Evolutionary conservation across 1,284 basidiomycete genomes (phyloP), one percentile per base, ranked within the genome.

Genomic region (Apiotrichum veenhuisii): DNA sequence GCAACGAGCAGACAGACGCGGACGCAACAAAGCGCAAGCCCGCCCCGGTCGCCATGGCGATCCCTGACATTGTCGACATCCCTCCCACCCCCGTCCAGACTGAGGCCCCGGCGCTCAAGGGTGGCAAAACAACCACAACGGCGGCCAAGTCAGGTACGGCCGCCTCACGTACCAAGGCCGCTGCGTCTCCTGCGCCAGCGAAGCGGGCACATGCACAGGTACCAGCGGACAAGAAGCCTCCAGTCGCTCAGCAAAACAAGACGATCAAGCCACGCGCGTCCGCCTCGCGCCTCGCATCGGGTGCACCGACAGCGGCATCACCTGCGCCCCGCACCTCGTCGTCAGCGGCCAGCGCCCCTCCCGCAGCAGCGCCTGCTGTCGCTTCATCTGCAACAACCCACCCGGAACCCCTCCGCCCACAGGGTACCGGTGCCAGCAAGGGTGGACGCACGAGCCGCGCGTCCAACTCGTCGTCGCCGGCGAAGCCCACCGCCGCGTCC

Each of bases 401-500:
- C 25, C 33, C 41, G 7, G 40, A 20, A n/a, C 48, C 34, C 12
- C 46, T 38, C 23, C 43, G 37, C 25, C 22, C 34, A 36, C 55
- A 26, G 33, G 37, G 40, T 3, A 52, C 50, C 5, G 50, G 45
- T 14, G 22, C 23, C 26, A 46, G 25, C 27, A 46, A 27, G 44
- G 25, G 20, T 40, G 46, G 55, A n/a, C 27, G 44, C 30, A 26
- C 47, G 23, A 30, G 43, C 27, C 42, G 50, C 22, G 27, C 30
- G 14, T 30, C 38, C 15, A 23, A 30, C 50, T 11, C 20, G 11
- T 34, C 26, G 26, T n/a, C 48, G 18, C 38, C 40, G 38, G 20
- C 27, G 25, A 56, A 60, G 55, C 54, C 48, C 15, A 57, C 58
- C 2, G 58, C 52, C 14, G 44, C 50, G 27, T 54, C 51, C 33